Base-by-base conservation (phyloP, 2,329 filamentous ascomycete species). In the Alternaria incomplexa region DNA sequence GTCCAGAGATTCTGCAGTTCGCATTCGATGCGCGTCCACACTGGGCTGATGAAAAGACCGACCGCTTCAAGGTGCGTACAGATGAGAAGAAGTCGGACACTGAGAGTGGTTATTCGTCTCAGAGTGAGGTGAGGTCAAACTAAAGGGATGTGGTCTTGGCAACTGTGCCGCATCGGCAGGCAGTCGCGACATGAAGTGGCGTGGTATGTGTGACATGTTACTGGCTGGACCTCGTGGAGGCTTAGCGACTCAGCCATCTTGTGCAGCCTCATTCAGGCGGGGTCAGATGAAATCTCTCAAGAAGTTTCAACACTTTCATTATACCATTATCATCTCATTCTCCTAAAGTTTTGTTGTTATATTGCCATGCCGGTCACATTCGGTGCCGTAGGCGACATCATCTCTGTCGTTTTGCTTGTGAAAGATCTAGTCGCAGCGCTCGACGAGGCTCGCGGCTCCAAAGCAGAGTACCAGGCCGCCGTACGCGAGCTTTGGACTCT, bases 1-100 rank as follows among this genome's bases (percentile, higher is more conserved):
- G 78, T 9, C 78, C 77, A 8, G 79, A 80, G 58, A 73, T 80
- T 13, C 58, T 80, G 40, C 66, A 77, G 12, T 80, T 80, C 47
- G 56, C 57, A 0, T 73, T 80, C 32, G 73, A 80, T 52, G 36
- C 59, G 7, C 57, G 65, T 11, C 70, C 76, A 10, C 62, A 74
- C 46, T 79, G 76, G 77, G 71, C 72, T 26, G 76, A 80, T 56
- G 75, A 79, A 46, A 75, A 74, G 40, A 25, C 46, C 8, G 67
- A 73, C 45, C 67, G 69, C 20, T 73, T 73, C 63, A 72, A 60
- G 46, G 25, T 56, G 23, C 56, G 57, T 17, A 51, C 51, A 5
- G 64, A 69, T 10, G 66, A 69, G 10, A 62, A 55, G 57, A 63
- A 62, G 43, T 25, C 17, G 13, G 67, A 65, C 15, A 57, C 62